phyloP scores from a whole-genome alignment of 164 flowering plant genomes.

The Magnolia kwangsiensis region DNA sequence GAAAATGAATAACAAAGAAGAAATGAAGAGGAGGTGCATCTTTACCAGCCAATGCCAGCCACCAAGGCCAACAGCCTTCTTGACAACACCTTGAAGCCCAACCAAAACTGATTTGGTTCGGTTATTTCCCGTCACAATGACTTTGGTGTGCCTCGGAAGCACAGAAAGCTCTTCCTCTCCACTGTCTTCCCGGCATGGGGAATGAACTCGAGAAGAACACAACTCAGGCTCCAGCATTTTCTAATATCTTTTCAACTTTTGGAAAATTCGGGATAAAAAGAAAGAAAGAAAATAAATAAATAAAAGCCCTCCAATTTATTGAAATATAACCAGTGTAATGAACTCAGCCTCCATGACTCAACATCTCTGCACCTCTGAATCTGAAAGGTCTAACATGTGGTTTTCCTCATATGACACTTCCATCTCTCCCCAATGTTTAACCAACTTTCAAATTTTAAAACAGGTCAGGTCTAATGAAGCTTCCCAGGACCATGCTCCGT shows the following conservation, averaged over 20 bases:
- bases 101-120: slow-evolving; percentile 91
- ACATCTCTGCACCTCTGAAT: background rate
- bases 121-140: slow-evolving; percentile 89
- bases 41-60: slow-evolving; percentile 99
- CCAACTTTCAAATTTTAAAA: background rate
- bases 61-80: slow-evolving; percentile 99
- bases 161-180: slow-evolving; percentile 91
- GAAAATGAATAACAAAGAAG: background rate
- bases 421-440: background rate
- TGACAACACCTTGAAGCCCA: slow-evolving; percentile 94
- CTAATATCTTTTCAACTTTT: slow-evolving; percentile 8
- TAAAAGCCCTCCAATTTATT: too few species aligned
- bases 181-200: slow-evolving; percentile 74
- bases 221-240: slow-evolving; percentile 64
- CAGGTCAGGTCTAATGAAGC: background rate
- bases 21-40: background rate
- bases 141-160: slow-evolving; percentile 94
- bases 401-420: too few species aligned
- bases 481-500: background rate
- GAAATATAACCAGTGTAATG: background rate
- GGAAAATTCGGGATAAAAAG: background rate
- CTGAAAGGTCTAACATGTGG: background rate
- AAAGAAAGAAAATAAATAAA: too few species aligned
- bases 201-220: slow-evolving; percentile 58
- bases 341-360: background rate